Conservation (phyloP, 208 protist genomes). For the Herpetomonas samuelpessoai region DNA sequence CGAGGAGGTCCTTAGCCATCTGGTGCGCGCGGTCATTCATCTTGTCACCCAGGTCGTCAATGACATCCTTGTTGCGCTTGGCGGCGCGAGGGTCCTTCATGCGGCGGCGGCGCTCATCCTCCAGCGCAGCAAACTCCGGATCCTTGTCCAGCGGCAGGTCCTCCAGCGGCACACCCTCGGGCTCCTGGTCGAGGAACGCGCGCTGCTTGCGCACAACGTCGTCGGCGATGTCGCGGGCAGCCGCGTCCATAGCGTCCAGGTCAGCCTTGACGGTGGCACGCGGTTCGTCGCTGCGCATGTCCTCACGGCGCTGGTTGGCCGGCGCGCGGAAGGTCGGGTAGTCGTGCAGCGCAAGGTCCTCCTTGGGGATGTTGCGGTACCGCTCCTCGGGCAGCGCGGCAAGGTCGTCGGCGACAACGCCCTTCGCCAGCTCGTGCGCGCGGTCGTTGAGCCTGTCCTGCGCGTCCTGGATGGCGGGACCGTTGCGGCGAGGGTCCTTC, state of each 20-base stretch:
- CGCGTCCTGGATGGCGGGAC: conserved; percentile 45
- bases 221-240: conserved; percentile 61
- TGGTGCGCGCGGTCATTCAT: conserved; percentile 67
- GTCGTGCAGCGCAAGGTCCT: conserved; percentile 66
- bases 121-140: conserved; percentile 68
- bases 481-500: conserved; percentile 54
- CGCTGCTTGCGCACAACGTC: conserved; percentile 59
- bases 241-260: conserved; percentile 58
- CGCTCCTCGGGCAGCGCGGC: conserved; percentile 32
- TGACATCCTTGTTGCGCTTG: conserved; percentile 68
- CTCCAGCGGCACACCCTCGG: conserved; percentile 65
- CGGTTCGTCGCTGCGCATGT: conserved; percentile 8
- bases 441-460: conserved; percentile 80
- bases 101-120: conserved; percentile 59
- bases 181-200: conserved; percentile 73
- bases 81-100: conserved; percentile 50
- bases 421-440: conserved; percentile 58
- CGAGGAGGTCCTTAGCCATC: conserved; percentile 63
- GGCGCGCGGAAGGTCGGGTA: conserved; percentile 59
- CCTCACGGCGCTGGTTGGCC: conserved; percentile 49
- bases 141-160: conserved; percentile 79
- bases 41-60: conserved; percentile 59
- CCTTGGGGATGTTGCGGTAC: conserved; percentile 70
- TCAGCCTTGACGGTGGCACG: conserved; percentile 22
- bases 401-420: conserved; percentile 59